Evolutionary conservation across 1,284 basidiomycete species (phyloP).

Genomic region (Bothia castanella): DNA sequence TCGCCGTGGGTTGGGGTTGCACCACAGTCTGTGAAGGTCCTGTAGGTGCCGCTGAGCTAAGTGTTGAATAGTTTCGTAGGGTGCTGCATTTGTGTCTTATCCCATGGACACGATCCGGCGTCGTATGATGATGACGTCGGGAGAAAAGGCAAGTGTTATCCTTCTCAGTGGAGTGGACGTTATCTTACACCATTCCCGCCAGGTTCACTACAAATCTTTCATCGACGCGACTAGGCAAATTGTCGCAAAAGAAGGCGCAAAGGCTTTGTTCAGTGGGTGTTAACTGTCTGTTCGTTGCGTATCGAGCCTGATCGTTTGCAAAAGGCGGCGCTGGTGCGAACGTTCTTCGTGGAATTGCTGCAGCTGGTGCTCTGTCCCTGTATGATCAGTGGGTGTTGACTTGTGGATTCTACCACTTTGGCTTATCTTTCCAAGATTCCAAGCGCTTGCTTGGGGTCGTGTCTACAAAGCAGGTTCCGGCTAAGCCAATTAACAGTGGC

Average conservation of each 20-base stretch:
- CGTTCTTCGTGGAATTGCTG: constrained; percentile 61
- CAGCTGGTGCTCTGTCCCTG: constrained; percentile 66
- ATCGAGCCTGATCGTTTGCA: constrained; percentile 1
- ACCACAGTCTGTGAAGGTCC: constrained; percentile 39
- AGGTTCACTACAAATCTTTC: constrained; percentile 47
- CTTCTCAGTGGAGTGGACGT: background rate
- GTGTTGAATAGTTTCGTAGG: constrained; percentile 25
- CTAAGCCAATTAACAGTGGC: constrained; percentile 7
- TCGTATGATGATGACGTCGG: constrained; percentile 72
- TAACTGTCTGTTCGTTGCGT: background rate
- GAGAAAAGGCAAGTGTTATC: constrained; percentile 41
- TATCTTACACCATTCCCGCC: background rate
- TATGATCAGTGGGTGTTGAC: constrained; percentile 56
- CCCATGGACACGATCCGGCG: constrained; percentile 66
- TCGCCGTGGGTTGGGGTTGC: constrained; percentile 53
- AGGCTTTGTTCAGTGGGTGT: constrained; percentile 55
- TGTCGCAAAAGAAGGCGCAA: constrained; percentile 53
- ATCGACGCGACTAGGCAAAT: constrained; percentile 63
- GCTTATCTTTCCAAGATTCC: constrained; percentile 34
- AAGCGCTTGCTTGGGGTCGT: constrained; percentile 40
- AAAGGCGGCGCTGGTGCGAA: constrained; percentile 56
- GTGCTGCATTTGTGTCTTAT: constrained; percentile 60
- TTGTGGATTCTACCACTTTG: background rate
- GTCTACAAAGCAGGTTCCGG: constrained; percentile 40
- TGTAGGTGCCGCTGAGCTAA: background rate